Base-by-base conservation (phyloP, 352 stramenopile genomes). In the Phytophthora sp. region DNA sequence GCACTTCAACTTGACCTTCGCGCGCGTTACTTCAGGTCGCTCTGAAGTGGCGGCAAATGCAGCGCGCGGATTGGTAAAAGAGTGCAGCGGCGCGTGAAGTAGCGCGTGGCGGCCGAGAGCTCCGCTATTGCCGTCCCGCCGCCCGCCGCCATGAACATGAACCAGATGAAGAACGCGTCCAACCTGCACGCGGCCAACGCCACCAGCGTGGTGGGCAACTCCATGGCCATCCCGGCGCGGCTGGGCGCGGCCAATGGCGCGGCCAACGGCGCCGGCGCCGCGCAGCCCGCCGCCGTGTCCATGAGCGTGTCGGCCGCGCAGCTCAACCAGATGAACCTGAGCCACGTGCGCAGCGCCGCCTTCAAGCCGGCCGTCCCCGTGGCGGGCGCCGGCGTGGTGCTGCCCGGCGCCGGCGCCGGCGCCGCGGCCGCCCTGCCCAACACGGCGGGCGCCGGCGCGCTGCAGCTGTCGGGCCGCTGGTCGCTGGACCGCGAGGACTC, bases 401-500 rank as follows among this genome's bases (percentile, higher is more conserved):
- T 76, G 21, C 48, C 67, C 21, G 64, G 55, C 17, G 60, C 71
- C 4, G 66, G 63, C 21, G 43, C 71, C 2, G n/a, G n/a, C n/a
- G 50, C 61, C 1, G 54, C 76, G 1, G 57, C 74, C 7, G 68
- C n/a, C n/a, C n/a, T 88, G n/a, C 72, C 77, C 6, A 92, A 92
- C 51, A 92, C 78, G 42, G 84, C 84, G 4, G 87, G 87, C 20
- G 85, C 82, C 10, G 84, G 84, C 10, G 87, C 86, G 11, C 57
- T 96, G 54, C 88, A 95, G 61, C 72, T 96, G 18, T 93, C 88
- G 2, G 88, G 88, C 0, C 87, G 84, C 55, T 96, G 88, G 88
- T 88, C 83, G 28, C 72, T 96, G 17, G 88, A 96, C 62, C 82
- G 86, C 26, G 84, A 94, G 15, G 86, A 91, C 74, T 96, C 88